Base-by-base conservation (phyloP, 192 early-diverging fungal genomes). In the Podila epicladia region DNA sequence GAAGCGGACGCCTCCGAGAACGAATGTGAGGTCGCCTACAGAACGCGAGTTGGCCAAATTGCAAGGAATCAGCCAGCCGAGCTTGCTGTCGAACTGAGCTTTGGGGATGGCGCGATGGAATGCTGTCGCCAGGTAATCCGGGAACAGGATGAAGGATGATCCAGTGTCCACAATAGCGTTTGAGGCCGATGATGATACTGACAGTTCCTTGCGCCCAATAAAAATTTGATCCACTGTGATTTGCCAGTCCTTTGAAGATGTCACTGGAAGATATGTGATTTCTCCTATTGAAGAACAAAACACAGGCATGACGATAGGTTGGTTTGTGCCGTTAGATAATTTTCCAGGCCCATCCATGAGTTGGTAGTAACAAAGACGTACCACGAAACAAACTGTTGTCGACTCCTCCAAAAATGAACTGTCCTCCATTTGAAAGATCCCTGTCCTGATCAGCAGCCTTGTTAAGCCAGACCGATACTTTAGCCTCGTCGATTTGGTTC, bases 401-500 rank as follows among this genome's bases (percentile, higher is more conserved):
- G 50, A 93, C 79, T 24, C 92, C 97, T 50, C 98, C 98, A 85
- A 99, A 94, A 31, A 93, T 86, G 72, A 99, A 90, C 78, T 95
- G 93, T 58, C 98, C 98, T 33, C 94, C 95, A 15, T 72, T 67
- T 3, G 77, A 73, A 8, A 80, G 64, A 19, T 64, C n/a, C n/a
- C 88, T 92, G 20, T 84, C 90, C 22, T 80, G 77, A 22, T 80
- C 48, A 8, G 80, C 86, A 32, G 86, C 86, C 85, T 98, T 90
- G 59, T 92, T 92, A 53, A 99, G 86, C 86, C 93, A 98, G 63
- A 97, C 96, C 9, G 93, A 93, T 67, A 99, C 97, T 20, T 98
- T 66, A 2, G 92, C 93, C 65, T 97, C 85, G 55, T 96, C 93
- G 49, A 99, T 80, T 29, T 80, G 87, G 62, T 63, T 73, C 59